A percentile compares a stretch with the other conserved stretches of the same genome.
These are phyloP conservation scores for Tolypocladium tropicale DNA, from an alignment of 2,329 filamentous ascomycete species.

Conservation along the genomic window DNA sequence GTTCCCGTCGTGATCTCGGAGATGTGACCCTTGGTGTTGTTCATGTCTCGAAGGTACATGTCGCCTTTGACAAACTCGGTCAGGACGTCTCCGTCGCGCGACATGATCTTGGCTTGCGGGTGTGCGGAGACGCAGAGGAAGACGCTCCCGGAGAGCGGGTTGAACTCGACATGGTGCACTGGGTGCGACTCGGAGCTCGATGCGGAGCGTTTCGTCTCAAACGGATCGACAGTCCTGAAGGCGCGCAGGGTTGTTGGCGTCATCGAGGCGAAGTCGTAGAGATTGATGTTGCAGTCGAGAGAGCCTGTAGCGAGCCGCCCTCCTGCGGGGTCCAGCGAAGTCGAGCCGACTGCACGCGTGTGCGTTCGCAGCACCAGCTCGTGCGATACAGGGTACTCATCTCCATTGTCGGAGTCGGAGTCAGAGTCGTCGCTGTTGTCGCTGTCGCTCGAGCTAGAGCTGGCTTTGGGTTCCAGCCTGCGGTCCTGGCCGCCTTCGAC, in stretches of 20 bases:
- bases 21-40: slow-evolving; percentile 94
- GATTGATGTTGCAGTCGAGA: slow-evolving; percentile 79
- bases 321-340: slow-evolving; percentile 77
- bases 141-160: slow-evolving; percentile 65
- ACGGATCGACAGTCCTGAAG: slow-evolving; percentile 87
- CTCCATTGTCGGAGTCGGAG: slow-evolving; percentile 59
- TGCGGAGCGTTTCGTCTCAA: slow-evolving; percentile 57
- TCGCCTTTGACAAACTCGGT: slow-evolving; percentile 94
- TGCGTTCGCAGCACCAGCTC: slow-evolving; percentile 90
- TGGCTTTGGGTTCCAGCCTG: slow-evolving; percentile 16
- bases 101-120: slow-evolving; percentile 81
- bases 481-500: slow-evolving; percentile 5
- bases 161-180: slow-evolving; percentile 80
- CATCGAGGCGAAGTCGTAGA: slow-evolving; percentile 94
- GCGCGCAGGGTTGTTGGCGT: slow-evolving; percentile 88
- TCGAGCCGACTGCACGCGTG: slow-evolving; percentile 73
- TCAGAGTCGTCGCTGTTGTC: slow-evolving; percentile 39
- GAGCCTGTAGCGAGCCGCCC: slow-evolving; percentile 82
- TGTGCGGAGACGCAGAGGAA: slow-evolving; percentile 84
- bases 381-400: slow-evolving; percentile 87
- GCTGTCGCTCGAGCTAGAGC: slow-evolving; percentile 32
- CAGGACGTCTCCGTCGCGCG: slow-evolving; percentile 75
- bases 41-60: slow-evolving; percentile 96
- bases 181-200: slow-evolving; percentile 74
- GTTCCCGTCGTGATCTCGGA: slow-evolving; percentile 82